Evolutionary conservation across 805 yeast genomes (phyloP).

Genomic region (Yarrowia sp.): DNA sequence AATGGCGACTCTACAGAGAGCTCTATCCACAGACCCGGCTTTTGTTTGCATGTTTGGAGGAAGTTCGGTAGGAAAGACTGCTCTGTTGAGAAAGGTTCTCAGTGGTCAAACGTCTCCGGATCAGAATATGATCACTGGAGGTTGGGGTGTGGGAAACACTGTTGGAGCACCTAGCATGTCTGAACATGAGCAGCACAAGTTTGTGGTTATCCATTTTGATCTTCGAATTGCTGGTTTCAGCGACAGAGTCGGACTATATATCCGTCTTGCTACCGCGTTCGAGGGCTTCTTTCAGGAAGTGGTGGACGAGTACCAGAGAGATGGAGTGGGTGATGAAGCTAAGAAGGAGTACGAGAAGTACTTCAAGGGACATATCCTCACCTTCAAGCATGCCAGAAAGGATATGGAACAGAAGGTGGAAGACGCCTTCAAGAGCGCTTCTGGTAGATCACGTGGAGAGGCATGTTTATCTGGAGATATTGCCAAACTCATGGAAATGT

Average conservation of each 20-base stretch:
- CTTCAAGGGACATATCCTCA: conserved; percentile 43
- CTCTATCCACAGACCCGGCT: conserved; percentile 41
- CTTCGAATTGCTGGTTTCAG: conserved; percentile 43
- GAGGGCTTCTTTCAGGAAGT: conserved; percentile 40
- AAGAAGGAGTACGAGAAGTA: conserved; percentile 38
- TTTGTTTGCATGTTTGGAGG: conserved; percentile 43
- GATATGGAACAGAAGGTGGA: conserved; percentile 40
- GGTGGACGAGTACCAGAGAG: conserved; percentile 39
- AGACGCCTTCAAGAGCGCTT: conserved; percentile 28
- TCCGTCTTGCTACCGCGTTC: conserved; percentile 41
- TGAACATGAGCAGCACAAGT: conserved; percentile 32
- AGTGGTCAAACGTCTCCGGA: conserved; percentile 37
- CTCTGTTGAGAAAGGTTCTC: conserved; percentile 42
- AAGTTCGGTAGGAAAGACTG: conserved; percentile 43
- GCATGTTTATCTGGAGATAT: conserved; percentile 40
- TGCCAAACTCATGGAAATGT: conserved; percentile 40
- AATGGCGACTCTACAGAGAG: conserved; percentile 28
- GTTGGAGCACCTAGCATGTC: conserved; percentile 38
- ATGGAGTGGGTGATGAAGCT: conserved; percentile 39
- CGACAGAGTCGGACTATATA: conserved; percentile 41
- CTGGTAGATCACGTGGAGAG: conserved; percentile 1
- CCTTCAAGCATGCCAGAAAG: conserved; percentile 42
- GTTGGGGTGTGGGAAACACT: conserved; percentile 15
- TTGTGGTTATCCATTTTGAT: conserved; percentile 42
- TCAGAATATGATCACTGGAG: conserved; percentile 30